phyloP scores from a whole-genome alignment of 1,139 yeast genomes.

The Hyphopichia burtonii region DNA sequence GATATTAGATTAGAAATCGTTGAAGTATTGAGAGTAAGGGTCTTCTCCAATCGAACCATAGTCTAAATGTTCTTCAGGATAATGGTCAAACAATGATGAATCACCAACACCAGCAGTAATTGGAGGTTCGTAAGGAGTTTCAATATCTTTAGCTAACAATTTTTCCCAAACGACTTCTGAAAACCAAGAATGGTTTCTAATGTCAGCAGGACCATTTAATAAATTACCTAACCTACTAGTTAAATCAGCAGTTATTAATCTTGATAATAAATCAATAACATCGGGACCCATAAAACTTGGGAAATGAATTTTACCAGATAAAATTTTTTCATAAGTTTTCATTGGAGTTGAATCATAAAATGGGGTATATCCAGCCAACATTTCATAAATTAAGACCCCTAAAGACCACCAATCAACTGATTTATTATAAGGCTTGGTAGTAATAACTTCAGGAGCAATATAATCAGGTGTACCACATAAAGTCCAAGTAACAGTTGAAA shows the following conservation, averaged over 20 bases:
- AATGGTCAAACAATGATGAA: constrained; percentile 58
- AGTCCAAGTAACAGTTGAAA: constrained; percentile 57
- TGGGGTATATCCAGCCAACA: constrained; percentile 64
- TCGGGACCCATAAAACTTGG: constrained; percentile 54
- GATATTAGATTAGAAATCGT: constrained; percentile 40
- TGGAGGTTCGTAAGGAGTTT: constrained; percentile 65
- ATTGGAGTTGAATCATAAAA: constrained; percentile 61
- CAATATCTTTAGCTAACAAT: constrained; percentile 54
- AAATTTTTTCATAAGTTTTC: constrained; percentile 61
- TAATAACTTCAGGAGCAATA: constrained; percentile 63
- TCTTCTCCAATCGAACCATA: constrained; percentile 52
- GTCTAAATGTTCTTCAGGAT: constrained; percentile 58
- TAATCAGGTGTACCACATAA: constrained; percentile 66
- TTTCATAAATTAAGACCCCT: constrained; percentile 59
- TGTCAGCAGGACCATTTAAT: constrained; percentile 57
- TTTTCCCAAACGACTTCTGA: constrained; percentile 63
- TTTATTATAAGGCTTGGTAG: constrained; percentile 60
- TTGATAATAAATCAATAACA: constrained; percentile 48
- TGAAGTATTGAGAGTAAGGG: constrained; percentile 49
- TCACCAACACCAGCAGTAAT: constrained; percentile 64
- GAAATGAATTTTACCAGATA: constrained; percentile 50
- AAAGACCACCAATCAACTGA: constrained; percentile 68
- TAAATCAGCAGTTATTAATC: constrained; percentile 54
- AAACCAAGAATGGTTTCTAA: constrained; percentile 59
- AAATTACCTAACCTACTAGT: constrained; percentile 57